A percentile compares a stretch with the other conserved stretches of the same genome.
These are phyloP conservation scores for Suillus ampliporus DNA, from an alignment of 768 basidiomycete genomes.

Conservation along the genomic window DNA sequence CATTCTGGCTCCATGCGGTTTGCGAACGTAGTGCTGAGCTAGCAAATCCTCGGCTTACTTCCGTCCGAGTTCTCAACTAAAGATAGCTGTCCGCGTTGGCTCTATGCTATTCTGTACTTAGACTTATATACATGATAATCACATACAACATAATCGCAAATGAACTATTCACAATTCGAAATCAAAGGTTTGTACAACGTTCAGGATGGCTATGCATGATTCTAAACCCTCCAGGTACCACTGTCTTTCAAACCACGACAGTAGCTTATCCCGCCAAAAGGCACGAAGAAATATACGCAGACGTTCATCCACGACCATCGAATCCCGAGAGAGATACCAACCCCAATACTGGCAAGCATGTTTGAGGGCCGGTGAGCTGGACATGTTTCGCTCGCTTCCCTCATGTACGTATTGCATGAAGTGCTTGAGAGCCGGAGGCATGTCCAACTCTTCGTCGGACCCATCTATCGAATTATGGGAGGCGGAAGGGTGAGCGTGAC, in stretches of 20 bases:
- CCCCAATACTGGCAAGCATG: background rate
- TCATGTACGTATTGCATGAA: background rate
- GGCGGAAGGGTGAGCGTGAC: background rate
- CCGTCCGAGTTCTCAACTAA: too few relatives aligned
- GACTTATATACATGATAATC: too few relatives aligned
- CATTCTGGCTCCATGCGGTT: too few relatives aligned
- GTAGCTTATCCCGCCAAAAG: background rate
- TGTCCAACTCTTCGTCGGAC: background rate
- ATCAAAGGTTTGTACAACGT: background rate
- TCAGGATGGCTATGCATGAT: background rate
- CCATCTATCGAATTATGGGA: background rate
- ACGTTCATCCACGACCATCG: background rate
- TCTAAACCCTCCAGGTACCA: conserved; percentile 1
- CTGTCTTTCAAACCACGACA: conserved; percentile 2
- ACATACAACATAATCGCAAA: background rate
- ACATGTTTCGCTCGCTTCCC: background rate
- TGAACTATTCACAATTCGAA: background rate
- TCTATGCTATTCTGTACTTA: too few relatives aligned
- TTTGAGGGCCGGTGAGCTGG: background rate
- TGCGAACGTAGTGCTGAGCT: too few relatives aligned
- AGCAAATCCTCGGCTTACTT: too few relatives aligned
- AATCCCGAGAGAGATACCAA: background rate
- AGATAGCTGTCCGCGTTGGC: too few relatives aligned
- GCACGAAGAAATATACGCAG: background rate
- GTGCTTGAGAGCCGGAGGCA: background rate